These are phyloP conservation scores for Colletotrichum theobromicola DNA, from an alignment of 2,329 filamentous ascomycete genomes.

Conservation along the genomic window DNA sequence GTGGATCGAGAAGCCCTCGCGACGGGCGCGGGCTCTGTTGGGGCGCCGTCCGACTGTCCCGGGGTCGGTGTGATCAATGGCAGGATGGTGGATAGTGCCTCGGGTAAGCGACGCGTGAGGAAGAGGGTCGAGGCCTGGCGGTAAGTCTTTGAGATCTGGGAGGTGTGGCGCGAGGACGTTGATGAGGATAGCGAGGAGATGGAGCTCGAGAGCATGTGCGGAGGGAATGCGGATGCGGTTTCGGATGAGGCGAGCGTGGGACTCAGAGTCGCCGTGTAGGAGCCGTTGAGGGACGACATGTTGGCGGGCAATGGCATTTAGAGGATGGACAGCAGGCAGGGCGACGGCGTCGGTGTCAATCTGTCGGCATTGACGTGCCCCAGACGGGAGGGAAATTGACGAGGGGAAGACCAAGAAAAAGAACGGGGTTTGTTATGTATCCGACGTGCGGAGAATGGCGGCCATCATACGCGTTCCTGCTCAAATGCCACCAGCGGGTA, in stretches of 20 bases:
- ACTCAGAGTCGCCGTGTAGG: constrained; percentile 48
- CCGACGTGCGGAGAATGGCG: constrained; percentile 21
- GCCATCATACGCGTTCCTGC: constrained; percentile 24
- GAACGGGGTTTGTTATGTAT: constrained; percentile 22
- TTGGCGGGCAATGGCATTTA: constrained; percentile 16
- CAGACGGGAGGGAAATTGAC: constrained; percentile 17
- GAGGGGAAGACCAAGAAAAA: constrained; percentile 5
- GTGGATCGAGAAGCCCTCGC: constrained; percentile 81
- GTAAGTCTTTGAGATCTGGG: constrained; percentile 88
- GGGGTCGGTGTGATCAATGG: constrained; percentile 74
- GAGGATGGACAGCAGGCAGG: not conserved
- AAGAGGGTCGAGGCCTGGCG: constrained; percentile 94
- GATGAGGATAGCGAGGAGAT: constrained; percentile 73
- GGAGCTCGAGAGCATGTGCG: constrained; percentile 65
- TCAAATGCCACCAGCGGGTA: constrained; percentile 17
- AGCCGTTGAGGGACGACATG: constrained; percentile 49
- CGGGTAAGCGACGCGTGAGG: constrained; percentile 89
- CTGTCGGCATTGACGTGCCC: constrained; percentile 20
- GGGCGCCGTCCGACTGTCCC: constrained; percentile 50
- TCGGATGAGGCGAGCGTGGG: constrained; percentile 42
- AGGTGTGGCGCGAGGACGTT: constrained; percentile 64
- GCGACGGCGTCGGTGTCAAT: not conserved
- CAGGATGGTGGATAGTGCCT: constrained; percentile 84
- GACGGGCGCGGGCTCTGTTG: constrained; percentile 70
- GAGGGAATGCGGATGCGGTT: constrained; percentile 46